phyloP scores from a whole-genome alignment of 257 asterid species.

The Rehmannia glutinosa region DNA sequence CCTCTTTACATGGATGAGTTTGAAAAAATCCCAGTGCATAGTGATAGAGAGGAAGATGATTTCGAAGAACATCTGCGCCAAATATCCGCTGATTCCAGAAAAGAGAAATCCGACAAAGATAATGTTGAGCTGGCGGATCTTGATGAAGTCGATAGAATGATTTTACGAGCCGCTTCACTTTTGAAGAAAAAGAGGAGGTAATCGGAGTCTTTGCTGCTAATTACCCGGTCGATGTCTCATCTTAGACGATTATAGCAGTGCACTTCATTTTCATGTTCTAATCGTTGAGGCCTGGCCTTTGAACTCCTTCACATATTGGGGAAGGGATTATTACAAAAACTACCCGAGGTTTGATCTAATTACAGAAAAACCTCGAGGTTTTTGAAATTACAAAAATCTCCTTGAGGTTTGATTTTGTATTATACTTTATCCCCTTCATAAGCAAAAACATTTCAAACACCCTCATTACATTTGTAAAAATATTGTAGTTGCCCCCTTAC shows the following conservation, averaged over 20 bases:
- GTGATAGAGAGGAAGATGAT: conserved; percentile 42
- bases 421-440: too few species aligned
- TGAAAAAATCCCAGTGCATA: conserved; percentile 53
- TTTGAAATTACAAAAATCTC: too few species aligned
- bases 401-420: too few species aligned
- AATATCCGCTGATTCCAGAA: conserved; percentile 60
- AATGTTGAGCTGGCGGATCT: conserved; percentile 44
- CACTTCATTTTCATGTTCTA: not conserved
- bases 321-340: too few species aligned
- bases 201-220: not conserved
- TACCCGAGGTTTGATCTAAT: too few species aligned
- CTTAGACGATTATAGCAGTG: not conserved
- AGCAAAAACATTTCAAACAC: too few species aligned
- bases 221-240: not conserved
- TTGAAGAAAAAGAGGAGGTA: conserved; percentile 64
- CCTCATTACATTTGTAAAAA: too few species aligned
- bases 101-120: conserved; percentile 32
- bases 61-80: conserved; percentile 67
- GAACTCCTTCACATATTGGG: not conserved
- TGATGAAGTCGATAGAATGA: conserved; percentile 81
- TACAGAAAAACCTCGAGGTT: too few species aligned
- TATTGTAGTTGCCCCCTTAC: too few species aligned
- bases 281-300: too few species aligned
- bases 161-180: conserved; percentile 81
- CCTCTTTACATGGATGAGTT: conserved; percentile 69